Conservation (phyloP, 805 yeast genomes). For the Novakomyces olei region DNA sequence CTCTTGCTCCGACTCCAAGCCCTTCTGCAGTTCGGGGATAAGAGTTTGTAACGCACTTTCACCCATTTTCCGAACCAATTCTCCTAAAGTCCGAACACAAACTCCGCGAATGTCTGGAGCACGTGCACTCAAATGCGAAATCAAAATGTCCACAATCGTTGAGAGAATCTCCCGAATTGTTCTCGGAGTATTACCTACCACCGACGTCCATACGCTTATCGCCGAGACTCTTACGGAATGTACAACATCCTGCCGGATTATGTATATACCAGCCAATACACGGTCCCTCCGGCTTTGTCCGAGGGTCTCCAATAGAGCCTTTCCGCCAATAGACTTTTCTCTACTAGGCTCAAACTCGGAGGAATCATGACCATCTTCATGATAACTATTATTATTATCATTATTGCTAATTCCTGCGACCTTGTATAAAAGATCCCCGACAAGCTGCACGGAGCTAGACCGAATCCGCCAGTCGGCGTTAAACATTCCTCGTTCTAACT, state of each 20-base stretch:
- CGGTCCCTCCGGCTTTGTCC: slow-evolving; percentile 80
- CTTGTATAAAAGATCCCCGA: slow-evolving; percentile 87
- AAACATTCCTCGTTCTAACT: slow-evolving; percentile 70
- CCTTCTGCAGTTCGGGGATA: slow-evolving; percentile 59
- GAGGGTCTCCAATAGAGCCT: slow-evolving; percentile 48
- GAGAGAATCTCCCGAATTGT: slow-evolving; percentile 84
- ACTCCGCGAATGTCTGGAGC: slow-evolving; percentile 60
- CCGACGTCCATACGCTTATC: slow-evolving; percentile 86
- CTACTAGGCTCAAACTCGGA: slow-evolving; percentile 17
- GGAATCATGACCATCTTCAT: slow-evolving; percentile 28
- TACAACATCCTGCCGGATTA: slow-evolving; percentile 81
- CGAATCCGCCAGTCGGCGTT: slow-evolving; percentile 71
- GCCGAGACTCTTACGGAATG: slow-evolving; percentile 75
- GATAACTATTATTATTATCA: slow-evolving; percentile 26
- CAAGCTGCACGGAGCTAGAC: slow-evolving; percentile 77
- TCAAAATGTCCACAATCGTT: slow-evolving; percentile 54
- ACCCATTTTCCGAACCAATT: slow-evolving; percentile 83
- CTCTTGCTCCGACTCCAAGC: slow-evolving; percentile 30
- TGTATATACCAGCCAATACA: slow-evolving; percentile 62
- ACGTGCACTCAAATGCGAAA: slow-evolving; percentile 60
- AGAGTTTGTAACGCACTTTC: slow-evolving; percentile 63
- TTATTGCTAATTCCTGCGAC: slow-evolving; percentile 74
- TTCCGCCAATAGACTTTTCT: slow-evolving; percentile 26
- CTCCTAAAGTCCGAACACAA: slow-evolving; percentile 88
- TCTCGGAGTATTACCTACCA: slow-evolving; percentile 88